These are phyloP conservation scores for Ganoderma lingzhi DNA, from an alignment of 1,284 basidiomycete genomes.

Conservation along the genomic window DNA sequence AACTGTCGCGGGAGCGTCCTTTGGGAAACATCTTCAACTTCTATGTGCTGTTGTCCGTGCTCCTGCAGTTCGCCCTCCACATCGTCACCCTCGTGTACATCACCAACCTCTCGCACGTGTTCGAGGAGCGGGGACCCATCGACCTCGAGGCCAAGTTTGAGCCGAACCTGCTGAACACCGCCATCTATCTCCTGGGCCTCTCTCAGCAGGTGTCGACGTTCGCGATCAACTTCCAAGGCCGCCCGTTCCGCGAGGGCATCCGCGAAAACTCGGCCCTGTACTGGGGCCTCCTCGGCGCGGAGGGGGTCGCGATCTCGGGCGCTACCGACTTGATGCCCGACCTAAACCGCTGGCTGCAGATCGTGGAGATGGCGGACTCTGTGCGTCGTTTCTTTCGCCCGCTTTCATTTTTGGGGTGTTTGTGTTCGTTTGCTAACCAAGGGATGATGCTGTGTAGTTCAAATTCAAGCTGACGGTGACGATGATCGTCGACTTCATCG, in stretches of 20 bases:
- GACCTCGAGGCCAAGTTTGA: slow-evolving; percentile 96
- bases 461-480: slow-evolving; percentile 76
- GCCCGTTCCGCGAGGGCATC: slow-evolving; percentile 96
- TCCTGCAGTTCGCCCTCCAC: slow-evolving; percentile 92
- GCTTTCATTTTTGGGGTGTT: background rate
- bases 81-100: slow-evolving; percentile 91
- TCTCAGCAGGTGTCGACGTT: slow-evolving; percentile 98
- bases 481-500: slow-evolving; percentile 91
- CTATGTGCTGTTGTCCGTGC: slow-evolving; percentile 90
- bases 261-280: slow-evolving; percentile 92
- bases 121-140: slow-evolving; percentile 85
- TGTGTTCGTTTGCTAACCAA: background rate
- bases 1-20: slow-evolving; percentile 89
- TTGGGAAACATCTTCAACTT: slow-evolving; percentile 95
- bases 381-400: slow-evolving; percentile 55
- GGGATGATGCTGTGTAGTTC: slow-evolving; percentile 62
- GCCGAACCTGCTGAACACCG: slow-evolving; percentile 91
- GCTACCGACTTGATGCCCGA: slow-evolving; percentile 95
- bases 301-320: slow-evolving; percentile 91
- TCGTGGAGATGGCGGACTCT: slow-evolving; percentile 86
- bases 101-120: slow-evolving; percentile 79
- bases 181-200: slow-evolving; percentile 92
- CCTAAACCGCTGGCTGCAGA: slow-evolving; percentile 95
- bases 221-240: slow-evolving; percentile 94
- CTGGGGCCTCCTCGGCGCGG: slow-evolving; percentile 89